These are phyloP conservation scores for Leucoagaricus sp. DNA, from an alignment of 1,284 basidiomycete species.

Conservation along the genomic window DNA sequence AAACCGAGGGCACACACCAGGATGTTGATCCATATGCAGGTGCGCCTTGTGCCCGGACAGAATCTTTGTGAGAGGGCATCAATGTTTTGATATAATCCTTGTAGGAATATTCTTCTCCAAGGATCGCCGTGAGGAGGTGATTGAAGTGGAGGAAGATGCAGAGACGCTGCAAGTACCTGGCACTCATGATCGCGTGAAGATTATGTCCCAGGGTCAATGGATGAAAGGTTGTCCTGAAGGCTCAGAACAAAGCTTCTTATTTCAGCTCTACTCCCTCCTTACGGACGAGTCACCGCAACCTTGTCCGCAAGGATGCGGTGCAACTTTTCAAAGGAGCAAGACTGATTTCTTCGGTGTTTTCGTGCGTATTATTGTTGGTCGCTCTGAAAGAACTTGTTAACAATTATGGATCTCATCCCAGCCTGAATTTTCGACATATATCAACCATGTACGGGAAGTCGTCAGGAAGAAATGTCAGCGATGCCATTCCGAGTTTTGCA, in stretches of 20 bases:
- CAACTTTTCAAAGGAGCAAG: slow-evolving; percentile 57
- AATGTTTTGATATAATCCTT: background rate
- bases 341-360: slow-evolving; percentile 81
- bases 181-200: slow-evolving; percentile 49
- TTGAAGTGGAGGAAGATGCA: slow-evolving; percentile 81
- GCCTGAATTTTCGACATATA: slow-evolving; percentile 74
- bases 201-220: slow-evolving; percentile 90
- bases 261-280: slow-evolving; percentile 78
- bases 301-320: slow-evolving; percentile 77
- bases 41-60: slow-evolving; percentile 24
- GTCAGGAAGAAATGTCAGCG: slow-evolving; percentile 62
- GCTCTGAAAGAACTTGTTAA: slow-evolving; percentile 34
- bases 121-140: slow-evolving; percentile 82
- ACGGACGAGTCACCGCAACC: slow-evolving; percentile 54
- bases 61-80: background rate
- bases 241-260: slow-evolving; percentile 85
- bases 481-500: slow-evolving; percentile 72
- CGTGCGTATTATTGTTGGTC: slow-evolving; percentile 57
- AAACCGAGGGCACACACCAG: slow-evolving; percentile 36
- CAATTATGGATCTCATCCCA: slow-evolving; percentile 28
- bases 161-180: slow-evolving; percentile 53
- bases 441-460: slow-evolving; percentile 57
- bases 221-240: slow-evolving; percentile 96
- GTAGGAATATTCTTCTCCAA: slow-evolving; percentile 91
- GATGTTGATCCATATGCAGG: slow-evolving; percentile 87